Base-by-base conservation (phyloP, 208 protist species). In the Trypanosoma scelopori region DNA sequence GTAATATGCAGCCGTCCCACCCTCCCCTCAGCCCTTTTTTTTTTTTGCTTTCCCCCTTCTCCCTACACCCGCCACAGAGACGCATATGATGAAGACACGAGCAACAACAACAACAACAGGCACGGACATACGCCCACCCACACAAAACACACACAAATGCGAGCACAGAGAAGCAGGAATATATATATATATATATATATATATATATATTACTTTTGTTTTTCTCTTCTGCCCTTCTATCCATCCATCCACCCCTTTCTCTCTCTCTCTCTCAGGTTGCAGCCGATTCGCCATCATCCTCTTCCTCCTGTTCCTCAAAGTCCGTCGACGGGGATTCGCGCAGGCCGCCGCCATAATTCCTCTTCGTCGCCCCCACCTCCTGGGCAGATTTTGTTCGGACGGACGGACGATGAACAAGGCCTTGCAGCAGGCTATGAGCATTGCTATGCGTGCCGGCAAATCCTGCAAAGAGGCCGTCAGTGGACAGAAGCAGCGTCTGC, bases 401-500 rank as follows among this genome's bases (percentile, higher is more conserved):
- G 20, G 30, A 7, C 6, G 45, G 16, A 6, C 22, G 27, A 0
- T 27, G 20, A 23, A 57, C 9, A 23, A 68, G 22, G 25, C 43
- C 57, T 12, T 61, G 46, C 48, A 71, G 25, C 5, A 64, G 46
- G 16, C 18, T 13, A 11, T 12, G 27, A 20, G 65, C 37, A 22
- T 59, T 71, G 11, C 55, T 20, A 20, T 47, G 15, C 18, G 57
- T 64, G 0, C 42, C 58, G 23, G 50, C 58, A 46, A 77, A 39
- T 30, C 71, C 75, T 0, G 62, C 56, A 63, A 93, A 90, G 20
- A 93, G 65, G 12, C 77, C 84, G 12, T 65, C 68, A 0, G 76
- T 63, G 0, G 81, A 87, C 7, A 93, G 62, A 4, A 90, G 23
- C 48, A 74, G 78, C 32, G 79, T 78, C 65, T 93, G 77, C 0